phyloP scores from a whole-genome alignment of 2,329 filamentous ascomycete genomes.

The Lachnellula cervina region DNA sequence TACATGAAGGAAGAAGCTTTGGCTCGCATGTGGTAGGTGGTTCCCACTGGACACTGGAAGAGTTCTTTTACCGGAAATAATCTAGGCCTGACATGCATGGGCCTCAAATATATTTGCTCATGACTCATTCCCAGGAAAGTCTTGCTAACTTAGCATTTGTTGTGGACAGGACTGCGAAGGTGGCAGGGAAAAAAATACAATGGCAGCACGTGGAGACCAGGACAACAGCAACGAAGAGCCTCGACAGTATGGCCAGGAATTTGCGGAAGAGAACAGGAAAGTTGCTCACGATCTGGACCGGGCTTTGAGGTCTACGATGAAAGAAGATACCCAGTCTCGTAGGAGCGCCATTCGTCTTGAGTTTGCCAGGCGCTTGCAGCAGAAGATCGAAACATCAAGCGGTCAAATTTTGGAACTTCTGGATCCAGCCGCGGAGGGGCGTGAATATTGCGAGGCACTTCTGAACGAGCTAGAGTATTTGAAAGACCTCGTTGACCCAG shows the following conservation, averaged over 20 bases:
- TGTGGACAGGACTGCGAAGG: background rate
- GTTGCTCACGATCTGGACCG: background rate
- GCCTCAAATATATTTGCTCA: too few relatives aligned
- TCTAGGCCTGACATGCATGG: too few relatives aligned
- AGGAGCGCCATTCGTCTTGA: background rate
- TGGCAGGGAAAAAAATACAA: background rate
- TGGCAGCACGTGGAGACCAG: background rate
- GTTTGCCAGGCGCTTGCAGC: background rate
- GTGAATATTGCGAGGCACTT: constrained; percentile 19
- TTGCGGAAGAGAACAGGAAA: background rate
- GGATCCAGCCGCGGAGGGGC: constrained; percentile 5
- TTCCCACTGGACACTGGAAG: too few relatives aligned
- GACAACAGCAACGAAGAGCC: background rate
- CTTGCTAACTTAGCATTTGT: background rate
- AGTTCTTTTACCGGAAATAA: too few relatives aligned
- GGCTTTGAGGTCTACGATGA: background rate
- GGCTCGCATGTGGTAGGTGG: background rate
- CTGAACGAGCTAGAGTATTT: constrained; percentile 17
- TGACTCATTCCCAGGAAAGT: too few relatives aligned
- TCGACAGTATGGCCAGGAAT: background rate
- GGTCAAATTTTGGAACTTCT: constrained; percentile 17
- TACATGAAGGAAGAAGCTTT: background rate
- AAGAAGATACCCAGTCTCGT: background rate
- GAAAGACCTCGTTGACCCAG: constrained; percentile 17
- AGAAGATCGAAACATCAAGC: constrained; percentile 1